Conservation (phyloP, 1,284 basidiomycete genomes). For the Pulveroboletus sp. region DNA sequence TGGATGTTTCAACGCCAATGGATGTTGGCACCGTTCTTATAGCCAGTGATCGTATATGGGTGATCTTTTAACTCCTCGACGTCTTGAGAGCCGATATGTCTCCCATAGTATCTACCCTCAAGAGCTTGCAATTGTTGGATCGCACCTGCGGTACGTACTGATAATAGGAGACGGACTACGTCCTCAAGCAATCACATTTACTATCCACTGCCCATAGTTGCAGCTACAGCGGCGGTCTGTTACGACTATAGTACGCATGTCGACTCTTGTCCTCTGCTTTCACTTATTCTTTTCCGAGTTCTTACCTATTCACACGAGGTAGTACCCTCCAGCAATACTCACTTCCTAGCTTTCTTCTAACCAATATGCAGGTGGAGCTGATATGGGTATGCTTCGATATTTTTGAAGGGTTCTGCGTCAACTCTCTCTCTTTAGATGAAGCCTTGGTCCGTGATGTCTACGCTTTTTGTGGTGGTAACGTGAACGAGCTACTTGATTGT, state of each 20-base stretch:
- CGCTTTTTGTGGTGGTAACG: constrained; percentile 10
- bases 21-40: neutral
- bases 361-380: neutral
- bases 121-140: neutral
- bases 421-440: constrained; percentile 1
- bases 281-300: neutral
- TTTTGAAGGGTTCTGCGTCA: neutral
- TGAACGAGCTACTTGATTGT: neutral
- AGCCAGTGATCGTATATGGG: neutral
- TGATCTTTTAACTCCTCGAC: too few species aligned
- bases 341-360: neutral
- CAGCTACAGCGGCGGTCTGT: neutral
- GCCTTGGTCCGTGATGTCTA: constrained; percentile 6
- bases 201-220: neutral
- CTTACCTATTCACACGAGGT: constrained; percentile 8
- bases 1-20: too few species aligned
- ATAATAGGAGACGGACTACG: neutral
- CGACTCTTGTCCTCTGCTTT: neutral
- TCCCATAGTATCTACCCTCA: neutral
- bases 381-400: constrained; percentile 8
- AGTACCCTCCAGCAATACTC: too few species aligned
- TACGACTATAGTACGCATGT: neutral
- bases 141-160: neutral
- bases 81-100: neutral
- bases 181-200: too few species aligned